Percentiles rank a stretch among this genome's conserved stretches.
Conservation (phyloP, 139 green algal genomes). For the Medakamo hakoo region DNA sequence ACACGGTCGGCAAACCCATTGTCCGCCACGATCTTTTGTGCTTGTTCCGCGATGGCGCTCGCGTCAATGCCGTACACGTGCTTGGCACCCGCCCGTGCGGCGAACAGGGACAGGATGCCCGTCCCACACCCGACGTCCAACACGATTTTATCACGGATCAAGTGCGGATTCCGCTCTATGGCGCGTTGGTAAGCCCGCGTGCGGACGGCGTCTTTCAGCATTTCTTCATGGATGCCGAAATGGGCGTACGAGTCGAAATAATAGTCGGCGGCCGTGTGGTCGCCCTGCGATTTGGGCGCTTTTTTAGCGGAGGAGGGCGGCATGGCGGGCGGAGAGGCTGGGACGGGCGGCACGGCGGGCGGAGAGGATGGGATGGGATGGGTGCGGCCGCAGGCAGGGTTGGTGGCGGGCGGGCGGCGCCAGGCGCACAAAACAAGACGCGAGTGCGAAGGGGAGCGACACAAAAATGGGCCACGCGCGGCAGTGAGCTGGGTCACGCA, state of each 20-base stretch:
- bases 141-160: conserved; percentile 76
- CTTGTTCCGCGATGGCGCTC: conserved; percentile 71
- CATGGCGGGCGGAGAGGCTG: no score
- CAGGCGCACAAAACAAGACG: no score
- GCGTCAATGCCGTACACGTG: conserved; percentile 86
- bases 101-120: conserved; percentile 87
- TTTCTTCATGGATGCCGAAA: conserved; percentile 86
- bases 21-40: conserved; percentile 59
- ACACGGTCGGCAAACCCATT: conserved; percentile 56
- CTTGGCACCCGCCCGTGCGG: conserved; percentile 60
- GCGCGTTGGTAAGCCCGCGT: conserved; percentile 71
- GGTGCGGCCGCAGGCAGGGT: no score
- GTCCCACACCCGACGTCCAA: conserved; percentile 85
- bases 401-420: no score
- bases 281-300: conserved; percentile 11
- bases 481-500: no score
- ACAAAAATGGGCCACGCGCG: no score
- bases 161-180: conserved; percentile 56
- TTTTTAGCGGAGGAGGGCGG: no score
- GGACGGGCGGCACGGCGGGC: no score
- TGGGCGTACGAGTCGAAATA: conserved; percentile 85
- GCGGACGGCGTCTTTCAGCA: conserved; percentile 82
- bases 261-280: conserved; percentile 57
- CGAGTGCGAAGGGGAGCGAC: no score
- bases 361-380: no score